Evolutionary conservation across 192 early-diverging fungal species (phyloP).

Genomic region (Dissophora globulifera): DNA sequence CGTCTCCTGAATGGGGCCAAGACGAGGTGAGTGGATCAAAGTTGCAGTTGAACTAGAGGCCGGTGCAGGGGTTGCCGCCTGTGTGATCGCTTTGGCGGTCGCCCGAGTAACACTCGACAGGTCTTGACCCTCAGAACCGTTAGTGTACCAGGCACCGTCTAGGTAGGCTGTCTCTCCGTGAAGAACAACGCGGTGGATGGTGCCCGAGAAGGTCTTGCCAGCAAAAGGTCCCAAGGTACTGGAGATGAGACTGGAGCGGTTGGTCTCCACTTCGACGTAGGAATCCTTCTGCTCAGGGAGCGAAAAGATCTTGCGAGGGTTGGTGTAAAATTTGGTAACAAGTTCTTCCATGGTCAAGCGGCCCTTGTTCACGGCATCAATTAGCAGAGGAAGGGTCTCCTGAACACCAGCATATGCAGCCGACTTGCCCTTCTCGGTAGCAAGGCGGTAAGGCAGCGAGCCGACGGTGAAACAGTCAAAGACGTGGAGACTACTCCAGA

Average conservation of each 20-base stretch:
- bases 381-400: constrained; percentile 79
- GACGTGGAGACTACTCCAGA: constrained; percentile 82
- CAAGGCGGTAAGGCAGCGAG: constrained; percentile 70
- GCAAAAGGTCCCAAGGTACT: constrained; percentile 63
- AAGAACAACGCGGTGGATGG: constrained; percentile 90
- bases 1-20: constrained; percentile 33
- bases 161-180: constrained; percentile 87
- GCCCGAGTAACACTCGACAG: constrained; percentile 55
- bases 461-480: constrained; percentile 96
- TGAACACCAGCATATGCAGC: constrained; percentile 65
- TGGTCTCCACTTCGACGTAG: constrained; percentile 93
- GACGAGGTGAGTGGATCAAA: constrained; percentile 43
- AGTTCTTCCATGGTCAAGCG: constrained; percentile 84
- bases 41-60: neutral
- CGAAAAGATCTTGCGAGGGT: constrained; percentile 91
- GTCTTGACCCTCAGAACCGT: constrained; percentile 58
- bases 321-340: constrained; percentile 76
- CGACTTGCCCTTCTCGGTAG: constrained; percentile 61
- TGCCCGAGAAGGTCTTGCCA: constrained; percentile 71
- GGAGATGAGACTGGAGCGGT: constrained; percentile 69
- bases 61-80: constrained; percentile 11
- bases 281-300: constrained; percentile 94
- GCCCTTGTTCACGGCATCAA: constrained; percentile 85
- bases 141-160: constrained; percentile 73
- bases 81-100: constrained; percentile 43